These are phyloP conservation scores for Tylopilus vinaceipallidus DNA, from an alignment of 768 basidiomycete genomes.

Conservation along the genomic window DNA sequence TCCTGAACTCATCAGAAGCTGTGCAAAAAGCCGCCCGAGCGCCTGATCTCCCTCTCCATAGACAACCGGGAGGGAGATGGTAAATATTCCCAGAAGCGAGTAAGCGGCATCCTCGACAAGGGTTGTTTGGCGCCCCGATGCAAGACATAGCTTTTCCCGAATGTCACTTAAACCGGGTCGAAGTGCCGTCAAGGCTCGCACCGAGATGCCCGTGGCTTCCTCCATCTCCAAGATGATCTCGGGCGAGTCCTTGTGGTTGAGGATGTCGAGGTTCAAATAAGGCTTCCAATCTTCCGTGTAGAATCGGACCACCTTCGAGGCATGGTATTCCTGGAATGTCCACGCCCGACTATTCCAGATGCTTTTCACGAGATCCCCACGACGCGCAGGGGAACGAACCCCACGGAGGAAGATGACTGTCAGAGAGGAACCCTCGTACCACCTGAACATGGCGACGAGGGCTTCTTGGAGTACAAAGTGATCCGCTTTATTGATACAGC, in stretches of 20 bases:
- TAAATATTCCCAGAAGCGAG: not conserved
- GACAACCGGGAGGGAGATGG: not conserved
- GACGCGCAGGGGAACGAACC: not conserved
- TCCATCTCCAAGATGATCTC: constrained; percentile 9
- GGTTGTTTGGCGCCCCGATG: not conserved
- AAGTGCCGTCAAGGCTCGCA: not conserved
- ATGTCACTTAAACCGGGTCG: not conserved
- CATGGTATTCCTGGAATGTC: constrained; percentile 8
- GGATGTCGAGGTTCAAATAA: not conserved
- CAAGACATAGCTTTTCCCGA: not conserved
- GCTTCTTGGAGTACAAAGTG: not conserved
- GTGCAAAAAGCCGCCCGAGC: not conserved
- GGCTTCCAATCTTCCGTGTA: constrained; percentile 1
- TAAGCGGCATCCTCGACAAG: too few relatives aligned
- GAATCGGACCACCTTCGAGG: constrained; percentile 1
- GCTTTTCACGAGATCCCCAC: not conserved
- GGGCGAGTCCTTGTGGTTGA: constrained; percentile 1
- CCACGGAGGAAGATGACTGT: not conserved
- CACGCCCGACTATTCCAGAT: constrained; percentile 7
- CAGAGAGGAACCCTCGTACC: too few relatives aligned
- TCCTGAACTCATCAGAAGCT: not conserved
- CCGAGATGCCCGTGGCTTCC: not conserved
- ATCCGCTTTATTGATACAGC: constrained; percentile 9
- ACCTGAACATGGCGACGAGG: too few relatives aligned
- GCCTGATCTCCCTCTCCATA: not conserved